These are phyloP conservation scores for Sambucus nigra DNA, from an alignment of 129 eudicot genomes.

Conservation along the genomic window DNA sequence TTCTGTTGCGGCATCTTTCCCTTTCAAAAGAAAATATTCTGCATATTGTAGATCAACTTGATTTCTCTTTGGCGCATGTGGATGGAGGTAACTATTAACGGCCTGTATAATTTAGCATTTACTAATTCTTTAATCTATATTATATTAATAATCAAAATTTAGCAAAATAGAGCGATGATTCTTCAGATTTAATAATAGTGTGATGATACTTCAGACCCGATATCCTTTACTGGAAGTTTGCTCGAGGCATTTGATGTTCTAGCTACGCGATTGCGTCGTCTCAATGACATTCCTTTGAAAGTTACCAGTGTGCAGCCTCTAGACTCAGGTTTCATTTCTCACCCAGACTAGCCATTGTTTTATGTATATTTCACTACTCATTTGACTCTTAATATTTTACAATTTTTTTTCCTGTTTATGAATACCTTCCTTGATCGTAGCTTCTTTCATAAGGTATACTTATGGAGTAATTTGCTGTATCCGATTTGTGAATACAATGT, in stretches of 20 bases:
- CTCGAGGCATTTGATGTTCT: slow-evolving; percentile 46
- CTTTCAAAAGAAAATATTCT: slow-evolving; percentile 42
- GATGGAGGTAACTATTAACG: slow-evolving; percentile 33
- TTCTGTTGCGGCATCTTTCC: slow-evolving; percentile 58
- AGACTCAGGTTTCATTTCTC: slow-evolving; percentile 58
- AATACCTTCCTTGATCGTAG: too few relatives aligned
- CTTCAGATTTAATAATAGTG: background rate
- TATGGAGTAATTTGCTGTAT: too few relatives aligned
- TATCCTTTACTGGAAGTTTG: slow-evolving; percentile 37
- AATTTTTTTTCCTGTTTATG: too few relatives aligned
- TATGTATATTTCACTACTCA: background rate
- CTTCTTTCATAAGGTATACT: too few relatives aligned
- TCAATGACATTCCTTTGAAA: slow-evolving; percentile 64
- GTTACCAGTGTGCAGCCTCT: slow-evolving; percentile 86
- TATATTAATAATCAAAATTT: background rate
- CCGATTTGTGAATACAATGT: too few relatives aligned
- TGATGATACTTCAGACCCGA: slow-evolving; percentile 35
- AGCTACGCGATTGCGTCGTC: slow-evolving; percentile 57
- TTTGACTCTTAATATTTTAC: too few relatives aligned
- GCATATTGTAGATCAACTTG: slow-evolving; percentile 77
- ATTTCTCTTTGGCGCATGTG: slow-evolving; percentile 56
- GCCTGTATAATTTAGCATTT: background rate
- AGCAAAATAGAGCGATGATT: background rate
- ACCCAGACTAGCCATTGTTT: background rate
- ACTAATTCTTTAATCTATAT: background rate